A percentile compares a stretch with the other conserved stretches of the same genome.
These are phyloP conservation scores for Fomitopsis serialis DNA, from an alignment of 768 basidiomycete species.

Conservation along the genomic window DNA sequence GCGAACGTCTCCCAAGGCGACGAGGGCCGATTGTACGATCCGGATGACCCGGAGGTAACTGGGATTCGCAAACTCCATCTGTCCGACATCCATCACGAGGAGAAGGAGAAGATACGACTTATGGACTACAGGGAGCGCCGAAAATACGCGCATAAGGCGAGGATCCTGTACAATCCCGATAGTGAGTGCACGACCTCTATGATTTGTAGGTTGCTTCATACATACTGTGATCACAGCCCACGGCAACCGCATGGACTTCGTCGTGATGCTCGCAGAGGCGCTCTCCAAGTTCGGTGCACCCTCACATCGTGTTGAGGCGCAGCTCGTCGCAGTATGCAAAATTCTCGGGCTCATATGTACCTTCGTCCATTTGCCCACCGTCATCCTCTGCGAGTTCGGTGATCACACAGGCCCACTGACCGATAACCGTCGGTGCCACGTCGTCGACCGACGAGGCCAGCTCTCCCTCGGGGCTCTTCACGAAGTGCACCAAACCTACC, in stretches of 20 bases:
- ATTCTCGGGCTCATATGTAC: conserved; percentile 90
- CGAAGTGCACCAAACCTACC: conserved; percentile 78
- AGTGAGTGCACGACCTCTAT: conserved; percentile 35
- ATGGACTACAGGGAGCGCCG: conserved; percentile 66
- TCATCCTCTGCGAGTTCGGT: conserved; percentile 81
- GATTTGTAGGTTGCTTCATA: neutral
- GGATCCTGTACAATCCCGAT: conserved; percentile 68
- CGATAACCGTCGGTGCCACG: conserved; percentile 57
- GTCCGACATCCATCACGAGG: conserved; percentile 54
- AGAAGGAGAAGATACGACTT: conserved; percentile 49
- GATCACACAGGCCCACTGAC: conserved; percentile 81
- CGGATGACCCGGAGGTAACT: conserved; percentile 66
- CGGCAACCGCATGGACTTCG: conserved; percentile 75
- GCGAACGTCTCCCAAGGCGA: neutral
- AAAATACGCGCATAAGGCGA: conserved; percentile 57
- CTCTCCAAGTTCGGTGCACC: conserved; percentile 90
- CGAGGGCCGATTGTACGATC: conserved; percentile 30
- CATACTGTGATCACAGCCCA: conserved; percentile 45
- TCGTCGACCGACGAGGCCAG: conserved; percentile 70
- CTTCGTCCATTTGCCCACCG: conserved; percentile 75
- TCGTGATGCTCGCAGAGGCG: conserved; percentile 78
- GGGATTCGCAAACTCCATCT: conserved; percentile 39
- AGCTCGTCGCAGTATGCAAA: conserved; percentile 79
- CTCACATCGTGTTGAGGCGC: conserved; percentile 88
- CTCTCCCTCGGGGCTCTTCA: conserved; percentile 82